Percentiles rank a stretch among this genome's conserved stretches.
Conservation (phyloP, 2,329 filamentous ascomycete genomes). For the Dactylellina leptospora region DNA sequence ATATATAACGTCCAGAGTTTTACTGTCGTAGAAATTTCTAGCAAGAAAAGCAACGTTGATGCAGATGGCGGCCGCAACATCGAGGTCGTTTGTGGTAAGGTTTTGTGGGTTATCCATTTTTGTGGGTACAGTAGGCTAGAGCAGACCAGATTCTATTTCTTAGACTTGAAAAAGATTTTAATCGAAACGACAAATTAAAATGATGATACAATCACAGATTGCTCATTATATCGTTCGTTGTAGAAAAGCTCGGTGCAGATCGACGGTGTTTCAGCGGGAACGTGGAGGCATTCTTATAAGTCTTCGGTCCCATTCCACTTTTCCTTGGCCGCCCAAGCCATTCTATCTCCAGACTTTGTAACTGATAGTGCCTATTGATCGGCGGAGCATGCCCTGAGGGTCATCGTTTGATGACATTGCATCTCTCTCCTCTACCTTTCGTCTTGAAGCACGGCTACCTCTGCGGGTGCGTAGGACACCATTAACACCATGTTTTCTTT, state of each 20-base stretch:
- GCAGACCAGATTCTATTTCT: neutral
- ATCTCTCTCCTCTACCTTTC: neutral
- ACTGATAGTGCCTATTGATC: too few relatives aligned
- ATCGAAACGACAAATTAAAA: neutral
- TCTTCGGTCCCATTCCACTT: slow-evolving; percentile 12
- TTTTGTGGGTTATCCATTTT: slow-evolving; percentile 12
- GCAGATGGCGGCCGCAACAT: slow-evolving; percentile 31
- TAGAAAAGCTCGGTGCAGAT: slow-evolving; percentile 27
- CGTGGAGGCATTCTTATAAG: neutral
- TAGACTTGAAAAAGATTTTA: neutral
- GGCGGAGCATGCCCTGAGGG: neutral
- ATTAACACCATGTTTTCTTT: too few relatives aligned
- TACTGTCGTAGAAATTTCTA: slow-evolving; percentile 29
- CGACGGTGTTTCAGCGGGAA: neutral
- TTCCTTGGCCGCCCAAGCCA: too few relatives aligned
- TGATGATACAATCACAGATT: slow-evolving; percentile 1
- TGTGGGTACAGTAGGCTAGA: neutral
- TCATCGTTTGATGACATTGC: neutral
- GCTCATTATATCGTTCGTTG: neutral
- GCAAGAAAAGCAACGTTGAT: slow-evolving; percentile 46
- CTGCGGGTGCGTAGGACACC: too few relatives aligned
- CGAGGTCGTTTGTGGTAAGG: slow-evolving; percentile 19
- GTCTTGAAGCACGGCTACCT: too few relatives aligned
- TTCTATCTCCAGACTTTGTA: neutral
- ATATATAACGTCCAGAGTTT: slow-evolving; percentile 36